Evolutionary conservation across 148 eudicot species (phyloP).

Genomic region (Chenopodium album): DNA sequence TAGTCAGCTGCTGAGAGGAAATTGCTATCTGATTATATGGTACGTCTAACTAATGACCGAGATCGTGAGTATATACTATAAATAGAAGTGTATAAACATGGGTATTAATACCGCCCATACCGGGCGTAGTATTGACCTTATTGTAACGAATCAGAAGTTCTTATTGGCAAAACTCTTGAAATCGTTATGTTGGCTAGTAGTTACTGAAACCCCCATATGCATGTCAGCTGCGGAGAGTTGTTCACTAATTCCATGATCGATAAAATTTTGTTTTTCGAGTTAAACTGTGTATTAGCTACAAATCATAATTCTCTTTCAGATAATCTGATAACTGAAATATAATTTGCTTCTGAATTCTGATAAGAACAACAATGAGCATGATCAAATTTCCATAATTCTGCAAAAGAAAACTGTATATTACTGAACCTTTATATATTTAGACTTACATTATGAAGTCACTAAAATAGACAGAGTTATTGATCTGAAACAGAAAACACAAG

Average conservation of each 20-base stretch:
- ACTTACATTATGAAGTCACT: slow-evolving; percentile 3
- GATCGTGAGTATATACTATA: too few relatives aligned
- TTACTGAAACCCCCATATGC: not conserved
- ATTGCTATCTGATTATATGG: too few relatives aligned
- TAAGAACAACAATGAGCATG: not conserved
- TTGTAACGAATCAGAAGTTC: too few relatives aligned
- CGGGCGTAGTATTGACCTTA: too few relatives aligned
- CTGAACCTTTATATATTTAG: not conserved
- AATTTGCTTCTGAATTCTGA: not conserved
- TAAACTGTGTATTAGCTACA: not conserved
- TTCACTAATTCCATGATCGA: not conserved
- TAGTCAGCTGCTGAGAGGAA: too few relatives aligned
- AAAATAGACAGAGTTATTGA: not conserved
- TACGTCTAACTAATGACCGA: too few relatives aligned
- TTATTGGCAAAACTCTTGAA: not conserved
- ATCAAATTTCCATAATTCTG: not conserved
- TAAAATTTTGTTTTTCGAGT: not conserved
- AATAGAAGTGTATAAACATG: too few relatives aligned
- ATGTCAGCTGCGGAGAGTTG: not conserved
- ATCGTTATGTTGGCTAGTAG: too few relatives aligned
- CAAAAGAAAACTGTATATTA: not conserved
- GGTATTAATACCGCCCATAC: too few relatives aligned
- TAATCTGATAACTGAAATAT: not conserved
- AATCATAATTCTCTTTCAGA: not conserved
- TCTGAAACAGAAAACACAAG: not conserved